These are phyloP conservation scores for Leccinum olivaceopallidum DNA, from an alignment of 768 basidiomycete species.

Conservation along the genomic window DNA sequence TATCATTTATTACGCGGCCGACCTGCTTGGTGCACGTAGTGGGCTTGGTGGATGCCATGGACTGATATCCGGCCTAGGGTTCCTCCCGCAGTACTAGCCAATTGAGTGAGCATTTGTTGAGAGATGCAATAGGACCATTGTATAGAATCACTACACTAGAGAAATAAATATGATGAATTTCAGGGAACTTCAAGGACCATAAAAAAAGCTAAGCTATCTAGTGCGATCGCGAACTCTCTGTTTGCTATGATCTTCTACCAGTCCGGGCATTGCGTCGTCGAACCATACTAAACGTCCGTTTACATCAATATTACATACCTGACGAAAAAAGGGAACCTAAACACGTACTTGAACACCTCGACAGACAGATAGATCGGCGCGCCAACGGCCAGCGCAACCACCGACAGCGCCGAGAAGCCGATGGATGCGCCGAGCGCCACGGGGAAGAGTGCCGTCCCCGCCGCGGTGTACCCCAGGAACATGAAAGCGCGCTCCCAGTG, in stretches of 20 bases:
- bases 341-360: neutral
- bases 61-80: no score
- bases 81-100: no score
- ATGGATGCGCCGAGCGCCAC: neutral
- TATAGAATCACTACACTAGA: no score
- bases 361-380: neutral
- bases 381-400: neutral
- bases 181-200: neutral
- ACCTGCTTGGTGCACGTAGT: no score
- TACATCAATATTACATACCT: neutral
- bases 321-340: neutral
- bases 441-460: neutral
- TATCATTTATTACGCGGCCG: no score
- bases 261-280: neutral
- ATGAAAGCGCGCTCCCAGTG: neutral
- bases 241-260: neutral
- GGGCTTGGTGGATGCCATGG: no score
- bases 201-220: neutral
- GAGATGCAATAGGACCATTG: no score
- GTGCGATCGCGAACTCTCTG: neutral
- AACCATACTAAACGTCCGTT: neutral
- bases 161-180: neutral
- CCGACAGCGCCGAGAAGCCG: neutral
- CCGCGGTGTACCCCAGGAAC: neutral
- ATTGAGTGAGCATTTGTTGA: no score